Base-by-base conservation (phyloP, 2,329 filamentous ascomycete genomes). In the Xylariaceae sp. region DNA sequence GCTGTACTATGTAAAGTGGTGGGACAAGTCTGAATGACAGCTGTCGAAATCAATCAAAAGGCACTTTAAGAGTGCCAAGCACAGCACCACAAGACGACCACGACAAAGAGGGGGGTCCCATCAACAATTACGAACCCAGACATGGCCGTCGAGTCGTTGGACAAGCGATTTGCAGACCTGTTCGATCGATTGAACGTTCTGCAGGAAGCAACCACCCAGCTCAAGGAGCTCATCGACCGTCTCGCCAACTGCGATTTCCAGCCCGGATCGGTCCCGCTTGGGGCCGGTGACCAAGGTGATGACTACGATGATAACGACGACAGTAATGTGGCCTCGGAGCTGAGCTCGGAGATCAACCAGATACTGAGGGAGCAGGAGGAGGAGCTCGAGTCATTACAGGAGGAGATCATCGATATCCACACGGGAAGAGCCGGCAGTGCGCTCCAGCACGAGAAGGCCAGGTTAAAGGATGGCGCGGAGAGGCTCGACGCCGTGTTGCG, bases 281-380 rank as follows among this genome's bases (percentile, higher is more conserved):
- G 62, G 40, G 59, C 62, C n/a, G n/a, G n/a, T n/a, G n/a, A n/a
- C n/a, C n/a, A n/a, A n/a, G n/a, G n/a, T n/a, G n/a, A n/a, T n/a
- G n/a, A n/a, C n/a, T n/a, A n/a, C n/a, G n/a, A n/a, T n/a, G n/a
- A n/a, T 7, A 65, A 66, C 36, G 67, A 70, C 14, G 73, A 74
- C 34, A 67, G 67, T 43, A 71, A 73, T 46, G 69, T 73, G 24
- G 78, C 83, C 40, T 61, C 81, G 14, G 88, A 95, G 63, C 74
- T 96, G 23, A 78, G 79, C 48, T 71, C 77, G 15, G 88, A 96
- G 60, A 94, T 96, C 47, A 81, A 83, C 50, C 80, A 86, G 54
- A 75, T 76, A 13, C 64, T 96, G 44, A 83, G 86, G 51, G 81
- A 85, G 41, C 77, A 85, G 34, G 82, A 94, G 53, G 87, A 94